These are phyloP conservation scores for Trichoderma gracile DNA, from an alignment of 2,329 filamentous ascomycete species.

Conservation along the genomic window DNA sequence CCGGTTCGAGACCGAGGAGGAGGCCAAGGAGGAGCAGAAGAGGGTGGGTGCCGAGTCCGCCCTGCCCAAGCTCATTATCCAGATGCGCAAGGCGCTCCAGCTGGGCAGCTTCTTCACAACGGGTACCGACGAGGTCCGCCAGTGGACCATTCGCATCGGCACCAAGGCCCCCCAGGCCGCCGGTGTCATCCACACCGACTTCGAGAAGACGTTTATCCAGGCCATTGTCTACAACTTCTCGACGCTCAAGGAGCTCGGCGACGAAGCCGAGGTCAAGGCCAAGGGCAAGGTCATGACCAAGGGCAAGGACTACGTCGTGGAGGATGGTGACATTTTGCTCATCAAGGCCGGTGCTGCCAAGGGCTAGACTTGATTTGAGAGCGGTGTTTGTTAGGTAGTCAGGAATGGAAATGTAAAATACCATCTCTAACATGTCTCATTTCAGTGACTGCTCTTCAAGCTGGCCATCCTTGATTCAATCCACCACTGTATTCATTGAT, in stretches of 20 bases:
- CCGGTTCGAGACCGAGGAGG: conserved; percentile 73
- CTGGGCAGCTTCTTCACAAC: conserved; percentile 97
- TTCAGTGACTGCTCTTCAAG: not conserved
- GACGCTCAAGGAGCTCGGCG: conserved; percentile 78
- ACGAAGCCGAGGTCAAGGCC: conserved; percentile 84
- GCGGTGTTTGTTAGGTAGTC: conserved; percentile 18
- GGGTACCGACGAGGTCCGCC: conserved; percentile 91
- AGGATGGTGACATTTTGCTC: conserved; percentile 79
- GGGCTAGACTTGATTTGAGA: conserved; percentile 46
- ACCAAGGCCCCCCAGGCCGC: conserved; percentile 97
- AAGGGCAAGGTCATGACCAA: conserved; percentile 98
- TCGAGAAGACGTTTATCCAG: conserved; percentile 99
- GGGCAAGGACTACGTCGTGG: conserved; percentile 92
- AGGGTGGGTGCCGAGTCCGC: conserved; percentile 81
- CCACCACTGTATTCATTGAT: not conserved
- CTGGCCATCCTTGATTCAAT: too few relatives aligned
- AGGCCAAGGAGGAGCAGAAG: conserved; percentile 84
- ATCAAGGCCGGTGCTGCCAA: conserved; percentile 90
- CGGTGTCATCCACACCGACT: conserved; percentile 97
- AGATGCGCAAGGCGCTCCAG: conserved; percentile 90
- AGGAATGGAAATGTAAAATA: conserved; percentile 21
- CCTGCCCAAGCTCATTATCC: conserved; percentile 85
- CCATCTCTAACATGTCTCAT: not conserved
- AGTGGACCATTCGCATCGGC: conserved; percentile 96
- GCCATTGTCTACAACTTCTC: conserved; percentile 89